A percentile compares a stretch with the other conserved stretches of the same genome.
Evolutionary conservation across 345 rosid species (phyloP).

Genomic region (Populus tremula): DNA sequence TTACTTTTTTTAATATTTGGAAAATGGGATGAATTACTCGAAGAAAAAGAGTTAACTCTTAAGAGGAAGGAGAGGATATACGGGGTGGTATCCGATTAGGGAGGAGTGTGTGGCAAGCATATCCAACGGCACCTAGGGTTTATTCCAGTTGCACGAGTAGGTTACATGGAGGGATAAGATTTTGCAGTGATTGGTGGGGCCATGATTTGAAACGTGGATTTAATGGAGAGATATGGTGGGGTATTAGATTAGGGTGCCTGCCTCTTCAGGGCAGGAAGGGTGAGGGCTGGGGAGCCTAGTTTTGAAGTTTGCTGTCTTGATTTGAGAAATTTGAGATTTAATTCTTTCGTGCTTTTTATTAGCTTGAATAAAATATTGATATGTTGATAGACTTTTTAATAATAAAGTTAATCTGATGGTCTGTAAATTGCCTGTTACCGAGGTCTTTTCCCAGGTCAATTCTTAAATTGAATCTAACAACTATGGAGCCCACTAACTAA

Average conservation of each 20-base stretch:
- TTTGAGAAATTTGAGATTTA: too few species aligned
- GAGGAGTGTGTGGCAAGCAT: constrained; percentile 23
- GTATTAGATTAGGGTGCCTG: neutral
- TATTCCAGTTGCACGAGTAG: constrained; percentile 13
- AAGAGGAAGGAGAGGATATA: constrained; percentile 22
- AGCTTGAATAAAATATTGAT: too few species aligned
- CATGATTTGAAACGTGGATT: constrained; percentile 2
- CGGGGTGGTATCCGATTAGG: constrained; percentile 18
- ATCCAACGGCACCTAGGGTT: constrained; percentile 39
- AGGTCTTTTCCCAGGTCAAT: too few species aligned
- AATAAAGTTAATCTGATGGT: too few species aligned
- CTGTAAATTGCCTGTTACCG: too few species aligned
- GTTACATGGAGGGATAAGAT: constrained; percentile 23
- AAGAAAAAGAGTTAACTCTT: neutral
- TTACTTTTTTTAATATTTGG: neutral
- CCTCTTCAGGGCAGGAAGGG: neutral
- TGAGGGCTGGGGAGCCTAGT: neutral
- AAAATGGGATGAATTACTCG: too few species aligned
- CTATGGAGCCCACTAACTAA: too few species aligned
- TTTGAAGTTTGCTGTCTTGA: too few species aligned
- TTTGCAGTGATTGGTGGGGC: neutral
- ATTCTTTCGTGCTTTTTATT: too few species aligned
- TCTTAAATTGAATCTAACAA: too few species aligned
- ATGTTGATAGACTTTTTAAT: too few species aligned
- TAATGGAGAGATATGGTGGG: neutral